A percentile compares a stretch with the other conserved stretches of the same genome.
Evolutionary conservation across 202 grass and related monocot genomes (phyloP).

Genomic region (Eragrostis tef): DNA sequence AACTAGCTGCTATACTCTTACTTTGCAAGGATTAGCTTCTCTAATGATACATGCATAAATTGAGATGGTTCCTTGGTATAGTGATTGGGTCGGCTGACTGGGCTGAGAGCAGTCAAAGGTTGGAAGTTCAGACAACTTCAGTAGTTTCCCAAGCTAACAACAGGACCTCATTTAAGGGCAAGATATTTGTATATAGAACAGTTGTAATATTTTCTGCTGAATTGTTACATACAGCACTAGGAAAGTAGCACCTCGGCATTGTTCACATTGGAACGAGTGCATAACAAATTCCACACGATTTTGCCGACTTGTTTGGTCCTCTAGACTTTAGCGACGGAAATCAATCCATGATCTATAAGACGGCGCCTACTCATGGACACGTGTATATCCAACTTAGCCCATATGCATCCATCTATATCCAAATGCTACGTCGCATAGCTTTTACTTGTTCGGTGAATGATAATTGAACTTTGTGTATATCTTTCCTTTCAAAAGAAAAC

Average conservation of each 20-base stretch:
- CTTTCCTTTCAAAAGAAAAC: too few species aligned
- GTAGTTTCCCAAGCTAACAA: not conserved
- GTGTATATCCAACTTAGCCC: not conserved
- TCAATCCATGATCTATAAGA: not conserved
- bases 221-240: not conserved
- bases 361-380: conserved; percentile 18
- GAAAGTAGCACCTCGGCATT: not conserved
- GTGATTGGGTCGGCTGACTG: not conserved
- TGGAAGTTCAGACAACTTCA: not conserved
- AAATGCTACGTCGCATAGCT: too few species aligned
- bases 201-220: not conserved
- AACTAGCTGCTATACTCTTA: not conserved
- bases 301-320: not conserved
- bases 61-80: not conserved
- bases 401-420: not conserved
- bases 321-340: not conserved
- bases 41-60: not conserved
- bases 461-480: not conserved
- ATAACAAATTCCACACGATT: conserved; percentile 11
- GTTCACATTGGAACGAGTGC: not conserved
- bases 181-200: not conserved
- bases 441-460: not conserved
- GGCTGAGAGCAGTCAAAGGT: too few species aligned
- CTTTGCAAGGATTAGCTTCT: not conserved
- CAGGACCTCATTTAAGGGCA: not conserved